Evolutionary conservation across 768 basidiomycete species (phyloP).

Genomic region (Galerina sulciceps): DNA sequence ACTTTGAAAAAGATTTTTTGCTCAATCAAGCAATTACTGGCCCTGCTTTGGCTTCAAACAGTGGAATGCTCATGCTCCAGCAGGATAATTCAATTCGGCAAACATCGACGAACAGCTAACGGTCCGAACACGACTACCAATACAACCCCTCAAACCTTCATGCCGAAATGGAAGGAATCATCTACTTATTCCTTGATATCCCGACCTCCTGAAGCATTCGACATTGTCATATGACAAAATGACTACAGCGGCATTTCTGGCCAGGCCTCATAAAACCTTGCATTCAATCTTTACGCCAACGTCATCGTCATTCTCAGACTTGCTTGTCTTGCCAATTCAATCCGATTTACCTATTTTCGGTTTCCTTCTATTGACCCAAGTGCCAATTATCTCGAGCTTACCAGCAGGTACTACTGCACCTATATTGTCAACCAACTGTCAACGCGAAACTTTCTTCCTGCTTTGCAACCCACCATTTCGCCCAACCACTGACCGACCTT

Average conservation of each 20-base stretch:
- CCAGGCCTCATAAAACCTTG: too few species aligned
- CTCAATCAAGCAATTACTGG: too few species aligned
- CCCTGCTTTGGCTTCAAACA: too few species aligned
- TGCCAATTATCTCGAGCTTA: neutral
- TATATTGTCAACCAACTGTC: neutral
- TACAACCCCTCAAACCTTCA: neutral
- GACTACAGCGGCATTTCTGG: neutral
- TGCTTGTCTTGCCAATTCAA: neutral
- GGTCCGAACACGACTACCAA: neutral
- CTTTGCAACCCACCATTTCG: neutral
- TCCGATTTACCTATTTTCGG: neutral
- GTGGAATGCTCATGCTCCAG: too few species aligned
- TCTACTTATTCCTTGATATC: neutral
- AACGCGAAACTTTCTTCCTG: neutral
- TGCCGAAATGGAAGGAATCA: conserved; percentile 4
- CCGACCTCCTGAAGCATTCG: neutral
- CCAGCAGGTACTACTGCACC: neutral
- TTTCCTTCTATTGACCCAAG: neutral
- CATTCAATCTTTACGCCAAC: too few species aligned
- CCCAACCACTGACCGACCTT: neutral
- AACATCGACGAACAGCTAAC: neutral
- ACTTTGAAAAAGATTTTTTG: neutral
- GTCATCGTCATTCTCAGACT: too few species aligned
- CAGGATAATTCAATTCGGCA: neutral
- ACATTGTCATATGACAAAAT: neutral